phyloP scores from a whole-genome alignment of 208 protist species.

The Leishmania mexicana region DNA sequence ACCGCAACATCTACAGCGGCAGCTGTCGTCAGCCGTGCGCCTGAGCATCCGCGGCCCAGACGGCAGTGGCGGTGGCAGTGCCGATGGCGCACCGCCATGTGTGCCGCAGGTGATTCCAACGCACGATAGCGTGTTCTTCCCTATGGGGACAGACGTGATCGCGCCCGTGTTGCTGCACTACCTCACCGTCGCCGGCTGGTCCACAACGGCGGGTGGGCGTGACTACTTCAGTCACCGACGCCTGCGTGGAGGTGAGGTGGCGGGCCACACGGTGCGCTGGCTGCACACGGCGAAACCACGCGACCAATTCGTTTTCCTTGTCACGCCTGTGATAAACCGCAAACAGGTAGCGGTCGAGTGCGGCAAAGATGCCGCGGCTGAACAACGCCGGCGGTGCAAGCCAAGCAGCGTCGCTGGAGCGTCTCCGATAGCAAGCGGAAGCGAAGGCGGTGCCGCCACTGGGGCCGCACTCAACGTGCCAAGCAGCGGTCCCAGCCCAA shows the following conservation, averaged over 20 bases:
- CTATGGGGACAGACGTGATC: slow-evolving; percentile 42
- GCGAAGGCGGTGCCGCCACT: not conserved
- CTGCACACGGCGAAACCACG: slow-evolving; percentile 61
- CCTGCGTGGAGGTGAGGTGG: slow-evolving; percentile 52
- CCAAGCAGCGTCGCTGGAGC: not conserved
- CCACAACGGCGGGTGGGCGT: slow-evolving; percentile 51
- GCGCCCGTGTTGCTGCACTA: slow-evolving; percentile 75
- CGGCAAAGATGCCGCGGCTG: not conserved
- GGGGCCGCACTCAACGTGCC: not conserved
- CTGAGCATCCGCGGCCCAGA: slow-evolving; percentile 22
- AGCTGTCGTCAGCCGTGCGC: slow-evolving; percentile 18
- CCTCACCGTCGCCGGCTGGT: slow-evolving; percentile 58
- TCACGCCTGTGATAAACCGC: slow-evolving; percentile 51
- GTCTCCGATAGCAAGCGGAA: not conserved
- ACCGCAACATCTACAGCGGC: not conserved
- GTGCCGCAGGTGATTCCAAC: slow-evolving; percentile 24
- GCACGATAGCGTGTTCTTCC: slow-evolving; percentile 74
- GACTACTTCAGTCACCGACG: slow-evolving; percentile 78
- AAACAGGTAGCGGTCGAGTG: not conserved
- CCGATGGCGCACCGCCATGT: not conserved
- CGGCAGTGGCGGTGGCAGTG: slow-evolving; percentile 5
- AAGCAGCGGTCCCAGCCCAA: not conserved
- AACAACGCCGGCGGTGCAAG: not conserved
- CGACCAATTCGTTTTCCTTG: slow-evolving; percentile 69
- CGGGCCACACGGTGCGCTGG: slow-evolving; percentile 71